Percentiles rank a stretch among this genome's conserved stretches.
phyloP scores from a whole-genome alignment of 805 yeast genomes.

The Ogataea nonfermentans region DNA sequence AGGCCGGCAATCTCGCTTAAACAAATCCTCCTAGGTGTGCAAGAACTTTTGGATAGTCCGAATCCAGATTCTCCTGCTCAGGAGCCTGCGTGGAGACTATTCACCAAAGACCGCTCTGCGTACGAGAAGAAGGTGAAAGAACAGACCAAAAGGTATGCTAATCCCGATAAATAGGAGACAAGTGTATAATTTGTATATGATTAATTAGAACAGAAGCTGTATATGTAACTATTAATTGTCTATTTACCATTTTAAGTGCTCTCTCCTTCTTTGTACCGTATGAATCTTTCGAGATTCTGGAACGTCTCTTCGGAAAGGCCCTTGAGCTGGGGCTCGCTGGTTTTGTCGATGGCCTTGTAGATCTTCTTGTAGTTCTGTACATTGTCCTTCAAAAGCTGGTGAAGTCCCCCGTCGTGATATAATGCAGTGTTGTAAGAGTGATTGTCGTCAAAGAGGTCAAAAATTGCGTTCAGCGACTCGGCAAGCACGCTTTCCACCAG shows the following conservation, averaged over 20 bases:
- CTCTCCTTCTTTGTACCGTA: constrained; percentile 63
- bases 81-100: constrained; percentile 93
- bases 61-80: constrained; percentile 97
- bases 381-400: constrained; percentile 40
- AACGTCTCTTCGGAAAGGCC: constrained; percentile 64
- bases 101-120: constrained; percentile 58
- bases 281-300: constrained; percentile 68
- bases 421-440: constrained; percentile 67
- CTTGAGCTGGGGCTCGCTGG: constrained; percentile 55
- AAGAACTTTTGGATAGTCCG: constrained; percentile 84
- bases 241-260: constrained; percentile 23
- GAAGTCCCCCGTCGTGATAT: constrained; percentile 55
- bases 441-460: constrained; percentile 79
- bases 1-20: constrained; percentile 92
- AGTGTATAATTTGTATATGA: background rate
- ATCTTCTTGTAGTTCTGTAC: constrained; percentile 48
- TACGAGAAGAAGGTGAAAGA: constrained; percentile 78
- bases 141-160: constrained; percentile 73
- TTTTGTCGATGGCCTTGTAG: constrained; percentile 66
- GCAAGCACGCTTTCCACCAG: constrained; percentile 36
- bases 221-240: constrained; percentile 6
- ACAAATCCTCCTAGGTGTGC: constrained; percentile 88
- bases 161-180: constrained; percentile 22
- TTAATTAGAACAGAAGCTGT: constrained; percentile 1
- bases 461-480: constrained; percentile 64